These are phyloP conservation scores for Oropetium thomaeum DNA, from an alignment of 176 grass and related monocot species.

Conservation along the genomic window DNA sequence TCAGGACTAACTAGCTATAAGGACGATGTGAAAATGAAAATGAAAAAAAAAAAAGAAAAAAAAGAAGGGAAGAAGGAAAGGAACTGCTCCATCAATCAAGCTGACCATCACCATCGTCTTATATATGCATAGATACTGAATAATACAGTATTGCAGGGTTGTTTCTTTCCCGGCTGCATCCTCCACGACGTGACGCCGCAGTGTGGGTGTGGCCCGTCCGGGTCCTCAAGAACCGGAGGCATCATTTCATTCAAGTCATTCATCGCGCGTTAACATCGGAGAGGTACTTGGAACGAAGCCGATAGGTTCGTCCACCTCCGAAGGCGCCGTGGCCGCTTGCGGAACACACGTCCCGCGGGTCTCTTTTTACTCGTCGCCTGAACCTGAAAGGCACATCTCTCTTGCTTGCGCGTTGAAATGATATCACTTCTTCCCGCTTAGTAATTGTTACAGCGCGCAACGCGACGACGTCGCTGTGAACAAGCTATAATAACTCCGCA, in stretches of 20 bases:
- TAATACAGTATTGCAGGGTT: neutral
- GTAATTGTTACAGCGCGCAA: neutral
- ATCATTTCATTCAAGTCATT: neutral
- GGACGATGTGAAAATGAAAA: neutral
- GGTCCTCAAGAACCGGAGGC: conserved; percentile 18
- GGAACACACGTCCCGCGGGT: neutral
- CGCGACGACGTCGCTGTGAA: conserved; percentile 1
- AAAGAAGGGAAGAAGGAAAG: neutral
- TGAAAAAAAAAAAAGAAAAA: too few relatives aligned
- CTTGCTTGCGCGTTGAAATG: neutral
- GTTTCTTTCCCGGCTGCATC: neutral
- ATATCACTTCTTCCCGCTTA: neutral
- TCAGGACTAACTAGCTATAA: neutral
- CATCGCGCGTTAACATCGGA: conserved; percentile 25
- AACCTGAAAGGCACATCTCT: conserved; percentile 26
- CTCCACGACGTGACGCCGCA: conserved; percentile 25
- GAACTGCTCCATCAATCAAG: neutral
- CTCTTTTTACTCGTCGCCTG: neutral
- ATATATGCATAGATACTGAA: neutral
- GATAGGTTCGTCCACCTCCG: conserved; percentile 8
- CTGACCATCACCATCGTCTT: neutral
- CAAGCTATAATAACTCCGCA: neutral
- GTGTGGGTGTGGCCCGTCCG: conserved; percentile 22
- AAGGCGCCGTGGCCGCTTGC: neutral
- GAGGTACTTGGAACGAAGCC: conserved; percentile 10